Conservation (phyloP, 805 yeast genomes). For the Starmerella sp. region DNA sequence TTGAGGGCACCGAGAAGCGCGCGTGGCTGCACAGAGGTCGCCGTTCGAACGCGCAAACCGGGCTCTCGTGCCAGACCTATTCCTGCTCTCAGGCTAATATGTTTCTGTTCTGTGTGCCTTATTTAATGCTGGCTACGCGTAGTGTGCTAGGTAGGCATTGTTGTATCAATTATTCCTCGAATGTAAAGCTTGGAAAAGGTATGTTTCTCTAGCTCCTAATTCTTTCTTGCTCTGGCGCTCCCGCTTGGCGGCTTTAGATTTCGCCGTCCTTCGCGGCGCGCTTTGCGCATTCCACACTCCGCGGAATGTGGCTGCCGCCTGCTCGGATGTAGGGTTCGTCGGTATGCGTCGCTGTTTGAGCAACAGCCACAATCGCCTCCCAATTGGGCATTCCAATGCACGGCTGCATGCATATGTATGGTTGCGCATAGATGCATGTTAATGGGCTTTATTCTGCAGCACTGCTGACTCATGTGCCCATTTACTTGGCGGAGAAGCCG, state of each 20-base stretch:
- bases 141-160: conserved; percentile 1
- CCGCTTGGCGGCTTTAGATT: too few relatives aligned
- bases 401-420: background rate
- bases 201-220: background rate
- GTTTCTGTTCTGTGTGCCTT: conserved; percentile 4
- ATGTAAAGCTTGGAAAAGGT: background rate
- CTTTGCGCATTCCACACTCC: background rate
- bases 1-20: background rate
- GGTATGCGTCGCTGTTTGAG: background rate
- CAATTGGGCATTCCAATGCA: background rate
- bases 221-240: too few relatives aligned
- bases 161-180: conserved; percentile 10
- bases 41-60: background rate
- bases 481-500: too few relatives aligned
- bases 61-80: background rate
- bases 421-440: background rate
- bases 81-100: conserved; percentile 6
- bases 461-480: background rate
- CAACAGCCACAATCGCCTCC: background rate
- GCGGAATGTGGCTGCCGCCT: background rate
- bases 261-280: too few relatives aligned
- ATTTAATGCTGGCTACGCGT: conserved; percentile 5
- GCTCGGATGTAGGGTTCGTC: background rate
- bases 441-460: background rate
- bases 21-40: background rate